Evolutionary conservation across 129 eudicot genomes (phyloP).

Genomic region (Flaveria bidentis): DNA sequence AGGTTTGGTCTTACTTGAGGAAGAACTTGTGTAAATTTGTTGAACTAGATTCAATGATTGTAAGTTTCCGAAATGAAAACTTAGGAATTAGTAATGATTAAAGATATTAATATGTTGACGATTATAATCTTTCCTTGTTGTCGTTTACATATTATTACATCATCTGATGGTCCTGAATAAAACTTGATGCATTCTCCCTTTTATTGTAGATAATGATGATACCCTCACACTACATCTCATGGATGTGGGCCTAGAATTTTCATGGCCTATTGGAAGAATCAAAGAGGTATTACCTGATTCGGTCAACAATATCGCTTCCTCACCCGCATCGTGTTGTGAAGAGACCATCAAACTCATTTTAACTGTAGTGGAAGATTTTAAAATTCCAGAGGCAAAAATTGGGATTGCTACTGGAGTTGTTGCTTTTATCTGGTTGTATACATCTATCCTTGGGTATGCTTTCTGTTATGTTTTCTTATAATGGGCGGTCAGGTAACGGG

Average conservation of each 20-base stretch:
- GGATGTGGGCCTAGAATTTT: constrained; percentile 76
- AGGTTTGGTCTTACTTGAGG: not conserved
- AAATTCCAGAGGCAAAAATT: constrained; percentile 70
- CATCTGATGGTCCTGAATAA: not conserved
- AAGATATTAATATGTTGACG: not conserved
- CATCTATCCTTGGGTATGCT: constrained; percentile 79
- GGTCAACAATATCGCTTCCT: constrained; percentile 41
- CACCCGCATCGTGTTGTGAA: constrained; percentile 72
- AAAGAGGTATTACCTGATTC: constrained; percentile 59
- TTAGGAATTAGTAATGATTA: constrained; percentile 5
- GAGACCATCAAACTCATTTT: constrained; percentile 59
- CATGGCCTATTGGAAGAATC: constrained; percentile 75
- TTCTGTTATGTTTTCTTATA: constrained; percentile 4
- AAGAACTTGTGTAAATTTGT: not conserved
- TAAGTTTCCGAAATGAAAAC: not conserved
- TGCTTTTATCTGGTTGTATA: constrained; percentile 91
- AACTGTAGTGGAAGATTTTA: constrained; percentile 62
- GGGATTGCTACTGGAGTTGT: constrained; percentile 83
- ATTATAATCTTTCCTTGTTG: not conserved
- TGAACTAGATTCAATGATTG: not conserved
- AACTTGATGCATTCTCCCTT: constrained; percentile 10
- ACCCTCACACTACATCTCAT: constrained; percentile 70
- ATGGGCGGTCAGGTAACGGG: not conserved
- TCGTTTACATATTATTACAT: constrained; percentile 14
- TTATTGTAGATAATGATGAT: constrained; percentile 57